Evolutionary conservation across 371 early-diverging fungal genomes (phyloP).

Genomic region (Mortierella sp.): DNA sequence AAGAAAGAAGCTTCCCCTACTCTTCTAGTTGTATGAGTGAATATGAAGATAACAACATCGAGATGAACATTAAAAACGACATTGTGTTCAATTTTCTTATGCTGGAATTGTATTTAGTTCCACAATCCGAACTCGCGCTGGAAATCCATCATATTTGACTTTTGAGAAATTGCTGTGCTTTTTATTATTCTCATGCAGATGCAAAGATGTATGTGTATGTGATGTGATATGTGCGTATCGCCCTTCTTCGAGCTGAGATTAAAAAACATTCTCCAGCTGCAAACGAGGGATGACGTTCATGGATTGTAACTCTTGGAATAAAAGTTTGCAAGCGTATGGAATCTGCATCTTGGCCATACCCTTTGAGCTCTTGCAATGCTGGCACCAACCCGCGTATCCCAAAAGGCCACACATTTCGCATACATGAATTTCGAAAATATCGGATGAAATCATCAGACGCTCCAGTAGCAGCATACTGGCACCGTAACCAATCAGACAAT

Average conservation of each 20-base stretch:
- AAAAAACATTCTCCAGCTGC: slow-evolving; percentile 59
- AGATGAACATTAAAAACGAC: too few species aligned
- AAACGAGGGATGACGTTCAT: slow-evolving; percentile 96
- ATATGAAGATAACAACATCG: too few species aligned
- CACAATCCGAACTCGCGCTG: too few species aligned
- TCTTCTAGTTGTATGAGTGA: not conserved
- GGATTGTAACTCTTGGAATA: slow-evolving; percentile 97
- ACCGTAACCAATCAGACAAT: slow-evolving; percentile 99
- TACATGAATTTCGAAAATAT: slow-evolving; percentile 94
- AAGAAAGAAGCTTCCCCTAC: not conserved
- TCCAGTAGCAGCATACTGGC: slow-evolving; percentile 95
- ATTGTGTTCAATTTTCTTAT: too few species aligned
- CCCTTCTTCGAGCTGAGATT: not conserved
- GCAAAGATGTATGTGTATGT: not conserved
- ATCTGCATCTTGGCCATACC: slow-evolving; percentile 92
- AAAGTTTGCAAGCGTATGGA: slow-evolving; percentile 96
- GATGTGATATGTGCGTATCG: not conserved
- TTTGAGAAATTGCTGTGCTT: not conserved
- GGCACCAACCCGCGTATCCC: slow-evolving; percentile 97
- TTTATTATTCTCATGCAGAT: slow-evolving; percentile 3
- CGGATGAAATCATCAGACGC: slow-evolving; percentile 95
- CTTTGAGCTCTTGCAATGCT: slow-evolving; percentile 91
- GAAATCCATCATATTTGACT: too few species aligned
- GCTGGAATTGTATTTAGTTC: too few species aligned
- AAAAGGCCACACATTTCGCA: slow-evolving; percentile 96